A percentile compares a stretch with the other conserved stretches of the same genome.
Evolutionary conservation across 768 basidiomycete genomes (phyloP).

Genomic region (Mycena filopes): DNA sequence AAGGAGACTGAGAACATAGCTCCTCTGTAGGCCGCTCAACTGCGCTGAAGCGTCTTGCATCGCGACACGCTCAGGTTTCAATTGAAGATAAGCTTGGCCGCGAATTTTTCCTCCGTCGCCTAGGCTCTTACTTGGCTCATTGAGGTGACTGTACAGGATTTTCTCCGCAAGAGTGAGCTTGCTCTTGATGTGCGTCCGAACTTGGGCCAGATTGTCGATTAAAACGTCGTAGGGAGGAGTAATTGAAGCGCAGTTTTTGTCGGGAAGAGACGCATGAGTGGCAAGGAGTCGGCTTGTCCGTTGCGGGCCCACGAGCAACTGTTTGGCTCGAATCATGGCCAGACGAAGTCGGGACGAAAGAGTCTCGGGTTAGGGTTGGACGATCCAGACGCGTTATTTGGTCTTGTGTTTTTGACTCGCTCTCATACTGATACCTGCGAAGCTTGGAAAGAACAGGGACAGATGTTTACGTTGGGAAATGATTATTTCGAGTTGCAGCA

Average conservation of each 20-base stretch:
- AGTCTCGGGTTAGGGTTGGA: not conserved
- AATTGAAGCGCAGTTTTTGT: slow-evolving; percentile 67
- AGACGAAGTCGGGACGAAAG: not conserved
- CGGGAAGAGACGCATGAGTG: slow-evolving; percentile 48
- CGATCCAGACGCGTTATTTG: no score
- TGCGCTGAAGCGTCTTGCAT: slow-evolving; percentile 97
- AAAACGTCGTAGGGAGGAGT: slow-evolving; percentile 87
- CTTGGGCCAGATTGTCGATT: slow-evolving; percentile 73
- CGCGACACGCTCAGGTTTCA: slow-evolving; percentile 92
- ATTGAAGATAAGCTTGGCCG: slow-evolving; percentile 90
- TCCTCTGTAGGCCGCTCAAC: slow-evolving; percentile 57
- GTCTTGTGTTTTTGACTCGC: no score
- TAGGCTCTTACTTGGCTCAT: slow-evolving; percentile 79
- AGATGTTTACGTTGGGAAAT: no score
- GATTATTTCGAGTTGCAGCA: no score
- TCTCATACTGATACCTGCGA: no score
- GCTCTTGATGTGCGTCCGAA: slow-evolving; percentile 75
- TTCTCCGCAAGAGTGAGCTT: slow-evolving; percentile 97
- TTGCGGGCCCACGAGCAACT: not conserved
- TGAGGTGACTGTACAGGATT: slow-evolving; percentile 93
- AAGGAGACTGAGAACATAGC: slow-evolving; percentile 20
- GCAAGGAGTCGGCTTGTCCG: slow-evolving; percentile 40
- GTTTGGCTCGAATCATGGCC: slow-evolving; percentile 15
- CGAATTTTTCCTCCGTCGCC: slow-evolving; percentile 74
- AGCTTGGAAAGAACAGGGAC: no score